Percentiles rank a stretch among this genome's conserved stretches.
phyloP scores from a whole-genome alignment of 1,284 basidiomycete species.

The Erythrobasidium hasegawianum region DNA sequence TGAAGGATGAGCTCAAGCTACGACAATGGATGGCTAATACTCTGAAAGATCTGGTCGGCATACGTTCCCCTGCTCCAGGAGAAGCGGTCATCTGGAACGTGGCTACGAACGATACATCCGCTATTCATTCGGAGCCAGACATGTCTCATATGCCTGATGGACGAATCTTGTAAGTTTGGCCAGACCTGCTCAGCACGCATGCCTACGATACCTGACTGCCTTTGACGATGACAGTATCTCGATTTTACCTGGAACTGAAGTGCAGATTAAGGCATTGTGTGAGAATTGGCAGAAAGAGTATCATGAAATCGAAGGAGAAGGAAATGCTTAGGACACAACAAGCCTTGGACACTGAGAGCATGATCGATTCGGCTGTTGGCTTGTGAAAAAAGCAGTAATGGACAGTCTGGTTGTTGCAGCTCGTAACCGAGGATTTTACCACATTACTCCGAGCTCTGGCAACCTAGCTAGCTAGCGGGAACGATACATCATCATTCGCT shows the following conservation, averaged over 20 bases:
- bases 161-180: slow-evolving; percentile 24
- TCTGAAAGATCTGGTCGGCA: slow-evolving; percentile 8
- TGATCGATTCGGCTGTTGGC: too few relatives aligned
- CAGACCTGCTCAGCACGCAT: too few relatives aligned
- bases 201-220: too few relatives aligned
- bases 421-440: too few relatives aligned
- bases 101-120: not conserved
- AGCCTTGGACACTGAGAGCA: too few relatives aligned
- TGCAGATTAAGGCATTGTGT: slow-evolving; percentile 2
- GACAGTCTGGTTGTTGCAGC: too few relatives aligned
- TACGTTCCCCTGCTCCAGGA: not conserved
- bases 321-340: too few relatives aligned
- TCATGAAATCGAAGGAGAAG: not conserved
- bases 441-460: too few relatives aligned
- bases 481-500: too few relatives aligned
- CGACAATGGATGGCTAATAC: slow-evolving; percentile 5
- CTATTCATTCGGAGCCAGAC: slow-evolving; percentile 28
- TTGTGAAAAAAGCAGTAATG: too few relatives aligned
- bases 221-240: not conserved
- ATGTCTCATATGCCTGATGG: slow-evolving; percentile 16
- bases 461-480: too few relatives aligned
- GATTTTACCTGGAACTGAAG: slow-evolving; percentile 19
- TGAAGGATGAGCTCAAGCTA: not conserved
- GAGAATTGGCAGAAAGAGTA: slow-evolving; percentile 10
- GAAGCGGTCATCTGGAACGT: slow-evolving; percentile 19